Conservation (phyloP, 2,329 filamentous ascomycete genomes). For the Dactylella cylindrospora region DNA sequence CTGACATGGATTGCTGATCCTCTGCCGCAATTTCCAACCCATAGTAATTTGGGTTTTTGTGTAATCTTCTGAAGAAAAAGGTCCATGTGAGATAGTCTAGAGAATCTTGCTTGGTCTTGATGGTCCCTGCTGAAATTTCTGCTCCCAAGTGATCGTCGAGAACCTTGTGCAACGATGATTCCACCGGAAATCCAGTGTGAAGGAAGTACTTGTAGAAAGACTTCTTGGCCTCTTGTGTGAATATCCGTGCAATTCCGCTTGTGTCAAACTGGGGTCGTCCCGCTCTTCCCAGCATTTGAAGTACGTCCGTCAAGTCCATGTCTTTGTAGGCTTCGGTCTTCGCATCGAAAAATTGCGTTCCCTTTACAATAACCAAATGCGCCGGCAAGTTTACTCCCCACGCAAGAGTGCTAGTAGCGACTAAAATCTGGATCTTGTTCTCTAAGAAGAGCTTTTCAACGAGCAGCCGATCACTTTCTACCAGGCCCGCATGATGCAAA, state of each 20-base stretch:
- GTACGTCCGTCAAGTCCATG: constrained; percentile 96
- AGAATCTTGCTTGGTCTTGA: constrained; percentile 92
- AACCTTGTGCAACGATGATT: constrained; percentile 93
- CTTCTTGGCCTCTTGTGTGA: constrained; percentile 96
- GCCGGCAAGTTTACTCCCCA: constrained; percentile 96
- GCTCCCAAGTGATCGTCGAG: constrained; percentile 95
- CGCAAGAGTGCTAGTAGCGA: constrained; percentile 92
- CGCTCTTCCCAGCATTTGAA: constrained; percentile 96
- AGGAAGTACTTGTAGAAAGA: constrained; percentile 99
- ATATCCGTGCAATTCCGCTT: constrained; percentile 89
- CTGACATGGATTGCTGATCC: constrained; percentile 82
- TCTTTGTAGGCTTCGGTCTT: constrained; percentile 98
- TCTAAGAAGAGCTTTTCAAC: constrained; percentile 93
- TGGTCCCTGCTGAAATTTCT: constrained; percentile 89
- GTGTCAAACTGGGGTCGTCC: constrained; percentile 95
- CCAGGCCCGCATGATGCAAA: constrained; percentile 91
- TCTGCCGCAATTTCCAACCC: constrained; percentile 90
- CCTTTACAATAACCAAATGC: constrained; percentile 95
- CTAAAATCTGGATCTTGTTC: constrained; percentile 96
- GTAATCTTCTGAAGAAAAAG: constrained; percentile 94
- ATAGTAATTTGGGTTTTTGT: constrained; percentile 98
- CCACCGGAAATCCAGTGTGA: constrained; percentile 95
- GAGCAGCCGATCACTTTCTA: constrained; percentile 88
- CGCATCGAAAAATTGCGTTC: constrained; percentile 96
- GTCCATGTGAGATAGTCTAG: constrained; percentile 98